A percentile compares a stretch with the other conserved stretches of the same genome.
phyloP scores from a whole-genome alignment of 2,329 filamentous ascomycete species.

The Samsoniella hepiali region DNA sequence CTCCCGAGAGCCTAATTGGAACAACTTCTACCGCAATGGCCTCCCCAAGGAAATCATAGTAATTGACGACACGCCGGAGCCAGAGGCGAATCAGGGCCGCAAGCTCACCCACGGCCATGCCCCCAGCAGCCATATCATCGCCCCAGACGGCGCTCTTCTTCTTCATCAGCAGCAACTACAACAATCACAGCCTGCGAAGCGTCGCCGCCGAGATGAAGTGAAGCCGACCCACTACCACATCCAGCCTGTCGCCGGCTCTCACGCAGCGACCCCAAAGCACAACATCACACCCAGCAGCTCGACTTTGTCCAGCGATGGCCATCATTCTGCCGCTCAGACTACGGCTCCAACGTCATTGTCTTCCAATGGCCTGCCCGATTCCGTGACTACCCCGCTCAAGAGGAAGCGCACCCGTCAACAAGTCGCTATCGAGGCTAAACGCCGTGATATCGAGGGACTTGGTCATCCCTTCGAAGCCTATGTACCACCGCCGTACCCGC shows the following conservation, averaged over 20 bases:
- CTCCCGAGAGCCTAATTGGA: conserved; percentile 70
- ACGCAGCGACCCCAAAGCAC: conserved; percentile 66
- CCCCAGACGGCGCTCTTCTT: conserved; percentile 25
- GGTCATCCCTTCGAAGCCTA: conserved; percentile 75
- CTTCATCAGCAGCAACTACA: conserved; percentile 29
- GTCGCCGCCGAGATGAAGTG: conserved; percentile 63
- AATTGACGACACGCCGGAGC: conserved; percentile 70
- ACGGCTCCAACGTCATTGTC: conserved; percentile 83
- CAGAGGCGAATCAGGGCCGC: conserved; percentile 42
- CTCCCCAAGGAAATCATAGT: conserved; percentile 82
- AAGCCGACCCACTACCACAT: conserved; percentile 60
- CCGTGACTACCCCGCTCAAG: conserved; percentile 73
- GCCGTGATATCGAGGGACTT: conserved; percentile 67
- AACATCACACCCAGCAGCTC: conserved; percentile 64
- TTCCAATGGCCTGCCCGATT: conserved; percentile 61
- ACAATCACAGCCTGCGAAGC: conserved; percentile 62
- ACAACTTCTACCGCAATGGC: conserved; percentile 77
- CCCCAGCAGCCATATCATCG: conserved; percentile 30
- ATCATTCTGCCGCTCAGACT: conserved; percentile 74
- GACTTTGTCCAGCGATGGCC: conserved; percentile 78
- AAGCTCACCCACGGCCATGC: conserved; percentile 37
- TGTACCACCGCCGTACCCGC: conserved; percentile 79
- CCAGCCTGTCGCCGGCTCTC: conserved; percentile 60
- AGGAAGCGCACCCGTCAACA: conserved; percentile 83
- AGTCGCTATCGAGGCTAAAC: conserved; percentile 76